Evolutionary conservation across 2,329 filamentous ascomycete species (phyloP).

Genomic region (Aspergillus pseudoterreus): DNA sequence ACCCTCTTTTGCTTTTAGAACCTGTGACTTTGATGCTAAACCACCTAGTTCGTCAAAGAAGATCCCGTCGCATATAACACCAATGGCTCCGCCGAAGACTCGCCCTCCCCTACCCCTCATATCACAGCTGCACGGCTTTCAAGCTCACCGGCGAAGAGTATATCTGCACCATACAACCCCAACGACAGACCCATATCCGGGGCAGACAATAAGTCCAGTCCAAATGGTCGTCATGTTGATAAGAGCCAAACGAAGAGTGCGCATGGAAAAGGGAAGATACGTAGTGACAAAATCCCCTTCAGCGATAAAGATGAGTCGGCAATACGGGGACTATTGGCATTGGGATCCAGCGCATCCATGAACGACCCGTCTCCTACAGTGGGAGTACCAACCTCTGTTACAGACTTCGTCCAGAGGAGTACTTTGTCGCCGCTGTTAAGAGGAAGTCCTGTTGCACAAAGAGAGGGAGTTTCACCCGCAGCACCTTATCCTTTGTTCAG

Average conservation of each 20-base stretch:
- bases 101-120: constrained; percentile 1
- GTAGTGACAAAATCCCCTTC: constrained; percentile 3
- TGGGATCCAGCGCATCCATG: constrained; percentile 13
- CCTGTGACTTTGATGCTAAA: constrained; percentile 4
- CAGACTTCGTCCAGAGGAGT: neutral
- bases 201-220: neutral
- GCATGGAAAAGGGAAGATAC: neutral
- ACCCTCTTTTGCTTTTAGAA: neutral
- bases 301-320: constrained; percentile 25
- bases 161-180: neutral
- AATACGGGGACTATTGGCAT: constrained; percentile 22
- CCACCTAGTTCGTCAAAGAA: constrained; percentile 24
- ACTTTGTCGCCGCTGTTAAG: constrained; percentile 1
- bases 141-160: neutral
- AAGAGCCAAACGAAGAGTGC: too few species aligned
- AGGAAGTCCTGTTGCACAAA: neutral
- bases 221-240: neutral
- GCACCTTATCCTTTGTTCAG: neutral
- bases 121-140: neutral
- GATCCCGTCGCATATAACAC: constrained; percentile 8
- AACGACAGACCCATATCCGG: neutral
- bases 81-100: constrained; percentile 8
- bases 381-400: neutral
- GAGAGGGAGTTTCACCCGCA: neutral
- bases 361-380: constrained; percentile 1